Conservation (phyloP, 2,329 filamentous ascomycete species). For the Aaosphaeria pasadenensis region DNA sequence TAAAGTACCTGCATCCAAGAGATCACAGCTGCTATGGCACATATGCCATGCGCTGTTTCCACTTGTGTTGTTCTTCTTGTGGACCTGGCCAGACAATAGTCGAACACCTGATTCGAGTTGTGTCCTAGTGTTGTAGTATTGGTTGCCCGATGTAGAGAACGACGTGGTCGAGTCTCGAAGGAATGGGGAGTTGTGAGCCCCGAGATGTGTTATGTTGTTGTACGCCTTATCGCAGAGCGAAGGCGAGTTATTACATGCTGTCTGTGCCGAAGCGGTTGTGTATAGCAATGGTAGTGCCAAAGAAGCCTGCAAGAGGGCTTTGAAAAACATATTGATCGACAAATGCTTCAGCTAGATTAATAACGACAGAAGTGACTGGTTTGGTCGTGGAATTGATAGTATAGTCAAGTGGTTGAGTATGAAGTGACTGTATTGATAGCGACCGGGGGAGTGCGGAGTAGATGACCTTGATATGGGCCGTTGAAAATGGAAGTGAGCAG, state of each 20-base stretch:
- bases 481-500: not conserved
- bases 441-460: not conserved
- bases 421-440: not conserved
- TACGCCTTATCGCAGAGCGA: conserved; percentile 68
- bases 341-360: not conserved
- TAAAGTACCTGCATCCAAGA: conserved; percentile 68
- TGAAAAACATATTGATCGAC: conserved; percentile 26
- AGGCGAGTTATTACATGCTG: conserved; percentile 78
- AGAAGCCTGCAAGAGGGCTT: conserved; percentile 21
- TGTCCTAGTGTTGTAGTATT: conserved; percentile 69
- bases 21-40: conserved; percentile 66
- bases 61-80: conserved; percentile 49
- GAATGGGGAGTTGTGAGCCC: conserved; percentile 73
- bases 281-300: conserved; percentile 27
- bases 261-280: conserved; percentile 27
- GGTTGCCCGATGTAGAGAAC: conserved; percentile 66
- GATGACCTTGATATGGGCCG: not conserved
- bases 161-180: conserved; percentile 61
- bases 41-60: conserved; percentile 53
- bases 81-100: conserved; percentile 69
- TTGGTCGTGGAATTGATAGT: too few species aligned
- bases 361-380: too few species aligned
- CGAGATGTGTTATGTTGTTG: conserved; percentile 74
- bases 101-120: conserved; percentile 71
- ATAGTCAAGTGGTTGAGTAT: not conserved